Evolutionary conservation across 768 basidiomycete species (phyloP), one percentile per base, ranked within the genome.

Genomic region (Serpula lacrymans): DNA sequence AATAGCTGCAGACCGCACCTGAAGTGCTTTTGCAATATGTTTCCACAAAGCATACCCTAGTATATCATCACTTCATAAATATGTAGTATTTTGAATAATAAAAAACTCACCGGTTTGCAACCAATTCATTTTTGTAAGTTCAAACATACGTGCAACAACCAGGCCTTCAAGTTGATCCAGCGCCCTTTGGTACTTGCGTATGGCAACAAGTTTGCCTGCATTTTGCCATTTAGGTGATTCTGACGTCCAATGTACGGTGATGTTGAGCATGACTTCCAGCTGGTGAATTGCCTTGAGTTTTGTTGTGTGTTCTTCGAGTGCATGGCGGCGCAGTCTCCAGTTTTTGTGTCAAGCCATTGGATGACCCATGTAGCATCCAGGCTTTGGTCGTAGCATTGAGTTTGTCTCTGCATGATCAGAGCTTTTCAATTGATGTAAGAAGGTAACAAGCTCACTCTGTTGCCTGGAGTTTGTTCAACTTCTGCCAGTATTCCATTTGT

Each of bases 201-300:
- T 16, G 5, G 34, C 30, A 3, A 51, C 28, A 2, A 43, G 18
- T n/a, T 21, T 13, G 10, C 25, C 42, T 1, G 42, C 32, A 4
- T 4, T 28, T 24, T 39, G 17, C 54, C 55, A 57, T 37, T 49
- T 30, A 3, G 28, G 18, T 18, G 38, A 41, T 11, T 24, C 39
- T 2, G 42, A 39, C 6, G 17, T 39, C 55, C 54, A 57, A 0
- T 27, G 41, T 5, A 8, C 8, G 14, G 4, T 22, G 12, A 56
- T 48, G 2, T 47, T 34, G 40, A 63, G 53, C 11, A 57, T 37
- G 2, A 31, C 21, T 30, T 63, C 53, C 2, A 62, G 37, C 12
- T 26, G 41, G 18, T 45, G 43, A 4, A 54, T 47, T 21, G 51
- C 50, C 1, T 41, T 23, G 2, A 51, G 26, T 7, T 34, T 42